Base-by-base conservation (phyloP, 495 filamentous ascomycete species). In the Podospora sp. region DNA sequence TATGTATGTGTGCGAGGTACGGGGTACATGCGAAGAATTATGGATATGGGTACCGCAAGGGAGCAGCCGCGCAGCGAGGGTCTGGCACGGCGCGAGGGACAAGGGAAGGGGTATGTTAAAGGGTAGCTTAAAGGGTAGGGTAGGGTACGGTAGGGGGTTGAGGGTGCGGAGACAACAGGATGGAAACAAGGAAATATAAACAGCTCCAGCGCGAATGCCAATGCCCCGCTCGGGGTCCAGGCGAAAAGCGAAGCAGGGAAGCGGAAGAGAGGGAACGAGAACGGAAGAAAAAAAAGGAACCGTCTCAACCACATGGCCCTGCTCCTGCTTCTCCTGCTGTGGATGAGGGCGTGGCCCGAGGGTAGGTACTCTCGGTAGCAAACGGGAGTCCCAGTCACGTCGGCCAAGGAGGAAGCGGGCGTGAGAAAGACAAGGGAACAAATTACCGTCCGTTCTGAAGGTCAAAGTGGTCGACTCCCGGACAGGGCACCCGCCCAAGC, bases 381-480 rank as follows among this genome's bases (percentile, higher is more conserved):
- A 33, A 33, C 29, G 29, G 29, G 29, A 33, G 29, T 8, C 3
- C 52, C 53, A 50, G 62, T 65, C 68, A 53, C 40, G 57, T 62
- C 63, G 60, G 35, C 62, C 56, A 59, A 55, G 50, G 33, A 65
- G 65, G 56, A 33, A 63, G n/a, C 58, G 53, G 66, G 21, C 51
- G 57, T 57, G 61, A 21, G 33, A 63, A 66, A 52, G 60, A 62
- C 27, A 26, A 53, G 62, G 27, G 52, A 46, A 29, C 40, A 64
- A 68, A 68, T 68, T 33, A 66, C 46, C 63, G 63, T 66, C 63
- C 49, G 63, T 63, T 53, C 63, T 59, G 60, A 69, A 22, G 67
- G 65, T 72, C 69, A 66, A 63, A 64, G 66, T 68, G 70, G 62
- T 68, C 57, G 59, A 68, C 62, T 70, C 68, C 62, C 68, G 66